Conservation (phyloP, 805 yeast genomes). For the Ogataea henricii region DNA sequence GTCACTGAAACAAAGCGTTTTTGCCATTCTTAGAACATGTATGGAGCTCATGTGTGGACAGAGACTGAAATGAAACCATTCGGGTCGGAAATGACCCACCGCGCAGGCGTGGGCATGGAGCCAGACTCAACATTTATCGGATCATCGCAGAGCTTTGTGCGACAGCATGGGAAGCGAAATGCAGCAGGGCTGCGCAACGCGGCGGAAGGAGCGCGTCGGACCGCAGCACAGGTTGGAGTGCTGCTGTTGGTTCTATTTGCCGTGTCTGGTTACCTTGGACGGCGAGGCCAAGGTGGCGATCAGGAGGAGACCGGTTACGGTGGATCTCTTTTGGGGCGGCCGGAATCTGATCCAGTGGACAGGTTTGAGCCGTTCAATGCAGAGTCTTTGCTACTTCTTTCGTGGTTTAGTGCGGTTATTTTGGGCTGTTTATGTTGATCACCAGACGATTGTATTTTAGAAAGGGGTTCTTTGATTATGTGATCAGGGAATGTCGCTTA, state of each 20-base stretch:
- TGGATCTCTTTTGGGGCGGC: background rate
- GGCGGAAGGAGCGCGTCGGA: background rate
- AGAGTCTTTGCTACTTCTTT: slow-evolving; percentile 12
- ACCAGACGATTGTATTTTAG: no score
- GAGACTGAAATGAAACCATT: background rate
- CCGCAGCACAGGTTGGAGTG: background rate
- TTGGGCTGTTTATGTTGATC: slow-evolving; percentile 13
- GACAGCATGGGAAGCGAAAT: background rate
- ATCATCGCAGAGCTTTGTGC: background rate
- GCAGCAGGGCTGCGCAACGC: background rate
- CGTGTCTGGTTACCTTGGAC: background rate
- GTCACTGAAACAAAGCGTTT: background rate
- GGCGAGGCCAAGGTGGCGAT: background rate
- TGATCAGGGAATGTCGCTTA: no score
- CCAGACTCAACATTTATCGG: background rate
- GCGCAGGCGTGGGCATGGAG: background rate
- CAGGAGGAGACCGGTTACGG: background rate
- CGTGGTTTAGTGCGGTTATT: slow-evolving; percentile 8
- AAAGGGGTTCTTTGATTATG: no score
- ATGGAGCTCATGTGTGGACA: background rate
- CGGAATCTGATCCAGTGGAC: slow-evolving; percentile 16
- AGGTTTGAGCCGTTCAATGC: slow-evolving; percentile 17
- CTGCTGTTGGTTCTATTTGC: background rate
- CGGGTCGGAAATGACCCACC: slow-evolving; percentile 4
- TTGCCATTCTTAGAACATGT: background rate